phyloP scores from a whole-genome alignment of 1,284 basidiomycete species.

The Takashimella tepidaria region DNA sequence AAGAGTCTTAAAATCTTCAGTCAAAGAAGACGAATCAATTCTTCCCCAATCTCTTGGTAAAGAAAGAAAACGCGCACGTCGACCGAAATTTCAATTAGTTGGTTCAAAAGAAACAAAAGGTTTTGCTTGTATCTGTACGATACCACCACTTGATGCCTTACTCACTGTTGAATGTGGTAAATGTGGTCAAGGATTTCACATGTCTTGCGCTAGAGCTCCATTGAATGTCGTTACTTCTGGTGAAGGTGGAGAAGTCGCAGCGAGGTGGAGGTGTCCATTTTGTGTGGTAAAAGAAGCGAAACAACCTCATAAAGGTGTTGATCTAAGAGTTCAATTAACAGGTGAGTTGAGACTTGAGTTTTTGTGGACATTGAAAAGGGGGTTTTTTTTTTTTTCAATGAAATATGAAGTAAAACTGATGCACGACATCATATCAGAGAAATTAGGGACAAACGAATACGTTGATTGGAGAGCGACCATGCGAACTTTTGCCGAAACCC shows the following conservation, averaged over 20 bases:
- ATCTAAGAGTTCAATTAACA: conserved; percentile 33
- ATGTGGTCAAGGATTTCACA: conserved; percentile 41
- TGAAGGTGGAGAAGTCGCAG: too few species aligned
- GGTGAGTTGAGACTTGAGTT: conserved; percentile 19
- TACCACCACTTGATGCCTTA: conserved; percentile 20
- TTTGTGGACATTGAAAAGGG: too few species aligned
- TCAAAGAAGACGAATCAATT: background rate
- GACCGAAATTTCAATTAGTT: conserved; percentile 27
- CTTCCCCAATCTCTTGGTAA: background rate
- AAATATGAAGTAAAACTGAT: too few species aligned
- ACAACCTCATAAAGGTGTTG: conserved; percentile 23
- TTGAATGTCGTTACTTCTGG: conserved; percentile 14
- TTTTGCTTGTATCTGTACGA: conserved; percentile 35
- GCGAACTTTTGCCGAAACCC: conserved; percentile 21
- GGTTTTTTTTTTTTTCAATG: too few species aligned
- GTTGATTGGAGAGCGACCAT: conserved; percentile 40
- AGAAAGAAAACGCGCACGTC: conserved; percentile 19
- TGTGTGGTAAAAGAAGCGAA: conserved; percentile 40
- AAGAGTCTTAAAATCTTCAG: too few species aligned
- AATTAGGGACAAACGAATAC: conserved; percentile 32
- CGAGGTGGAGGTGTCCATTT: conserved; percentile 40
- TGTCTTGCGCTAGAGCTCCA: conserved; percentile 33
- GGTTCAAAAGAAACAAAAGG: conserved; percentile 16
- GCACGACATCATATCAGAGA: too few species aligned
- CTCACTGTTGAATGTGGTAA: conserved; percentile 30